phyloP scores from a whole-genome alignment of 352 stramenopile genomes.

The Phytophthora agathidicida region DNA sequence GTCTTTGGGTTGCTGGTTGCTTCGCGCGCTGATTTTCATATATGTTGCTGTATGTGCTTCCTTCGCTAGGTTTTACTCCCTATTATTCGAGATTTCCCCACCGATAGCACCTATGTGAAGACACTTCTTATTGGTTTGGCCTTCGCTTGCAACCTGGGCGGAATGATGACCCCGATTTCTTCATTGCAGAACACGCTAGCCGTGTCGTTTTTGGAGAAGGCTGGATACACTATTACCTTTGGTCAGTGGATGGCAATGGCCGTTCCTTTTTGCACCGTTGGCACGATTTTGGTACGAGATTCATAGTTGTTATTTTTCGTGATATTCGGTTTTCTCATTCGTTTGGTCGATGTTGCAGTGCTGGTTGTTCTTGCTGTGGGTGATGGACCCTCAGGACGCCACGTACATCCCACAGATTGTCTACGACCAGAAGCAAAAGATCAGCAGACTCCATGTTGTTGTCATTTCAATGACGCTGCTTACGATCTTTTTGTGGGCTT shows the following conservation, averaged over 20 bases:
- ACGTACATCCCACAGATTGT: constrained; percentile 93
- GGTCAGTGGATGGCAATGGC: constrained; percentile 91
- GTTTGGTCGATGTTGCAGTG: constrained; percentile 42
- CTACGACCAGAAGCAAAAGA: constrained; percentile 91
- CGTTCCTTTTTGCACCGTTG: constrained; percentile 88
- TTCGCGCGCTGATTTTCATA: not conserved
- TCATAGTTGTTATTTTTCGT: constrained; percentile 3
- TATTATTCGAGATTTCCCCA: constrained; percentile 90
- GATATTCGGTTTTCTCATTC: not conserved
- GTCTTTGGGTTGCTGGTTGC: no score
- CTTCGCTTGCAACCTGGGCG: constrained; percentile 93
- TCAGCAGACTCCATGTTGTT: constrained; percentile 89
- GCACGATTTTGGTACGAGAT: constrained; percentile 75
- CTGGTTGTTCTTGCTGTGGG: constrained; percentile 90
- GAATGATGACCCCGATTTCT: constrained; percentile 95
- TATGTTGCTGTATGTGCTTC: not conserved
- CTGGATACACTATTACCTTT: constrained; percentile 89
- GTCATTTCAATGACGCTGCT: constrained; percentile 90
- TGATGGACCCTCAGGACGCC: constrained; percentile 87
- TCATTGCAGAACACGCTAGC: constrained; percentile 91
- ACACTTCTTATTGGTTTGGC: constrained; percentile 91
- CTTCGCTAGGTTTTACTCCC: constrained; percentile 64
- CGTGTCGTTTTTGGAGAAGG: constrained; percentile 88
- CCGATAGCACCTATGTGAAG: constrained; percentile 88
- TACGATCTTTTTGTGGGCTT: constrained; percentile 92